Conservation (phyloP, 768 basidiomycete species). For the Inosperma sp. region DNA sequence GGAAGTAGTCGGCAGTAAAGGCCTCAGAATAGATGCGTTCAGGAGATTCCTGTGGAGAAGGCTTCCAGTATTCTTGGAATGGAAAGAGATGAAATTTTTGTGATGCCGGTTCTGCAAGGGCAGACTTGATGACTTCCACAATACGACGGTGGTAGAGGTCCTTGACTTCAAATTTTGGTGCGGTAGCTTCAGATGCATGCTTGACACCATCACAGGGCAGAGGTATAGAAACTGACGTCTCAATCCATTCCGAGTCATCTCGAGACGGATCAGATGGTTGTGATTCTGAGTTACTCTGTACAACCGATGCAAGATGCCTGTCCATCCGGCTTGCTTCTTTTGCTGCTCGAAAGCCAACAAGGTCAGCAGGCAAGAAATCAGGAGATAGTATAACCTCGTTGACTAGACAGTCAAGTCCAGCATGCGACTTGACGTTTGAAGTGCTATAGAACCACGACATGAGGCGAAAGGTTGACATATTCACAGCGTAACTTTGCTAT, state of each 20-base stretch:
- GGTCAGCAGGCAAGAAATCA: slow-evolving; percentile 20
- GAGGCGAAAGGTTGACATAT: background rate
- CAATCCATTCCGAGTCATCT: slow-evolving; percentile 24
- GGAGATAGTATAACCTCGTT: slow-evolving; percentile 18
- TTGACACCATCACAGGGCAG: slow-evolving; percentile 19
- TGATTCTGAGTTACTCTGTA: background rate
- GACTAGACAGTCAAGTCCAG: slow-evolving; percentile 26
- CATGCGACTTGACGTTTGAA: slow-evolving; percentile 22
- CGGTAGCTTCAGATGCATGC: slow-evolving; percentile 18
- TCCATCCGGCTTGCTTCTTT: slow-evolving; percentile 14
- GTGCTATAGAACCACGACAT: slow-evolving; percentile 7
- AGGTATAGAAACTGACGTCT: slow-evolving; percentile 15
- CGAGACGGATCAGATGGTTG: background rate
- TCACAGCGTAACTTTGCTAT: too few species aligned
- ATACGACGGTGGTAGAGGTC: slow-evolving; percentile 26
- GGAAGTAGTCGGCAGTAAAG: slow-evolving; percentile 14
- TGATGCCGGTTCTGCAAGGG: slow-evolving; percentile 13
- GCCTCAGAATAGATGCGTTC: slow-evolving; percentile 14
- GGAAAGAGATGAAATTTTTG: slow-evolving; percentile 19
- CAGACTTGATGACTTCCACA: slow-evolving; percentile 22
- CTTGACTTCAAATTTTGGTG: slow-evolving; percentile 20
- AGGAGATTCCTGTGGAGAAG: slow-evolving; percentile 6
- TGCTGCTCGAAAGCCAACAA: slow-evolving; percentile 17
- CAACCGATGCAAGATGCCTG: background rate
- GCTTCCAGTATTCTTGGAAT: slow-evolving; percentile 21